A percentile compares a stretch with the other conserved stretches of the same genome.
phyloP scores from a whole-genome alignment of 495 filamentous ascomycete genomes.

The Lepidopterella palustris region DNA sequence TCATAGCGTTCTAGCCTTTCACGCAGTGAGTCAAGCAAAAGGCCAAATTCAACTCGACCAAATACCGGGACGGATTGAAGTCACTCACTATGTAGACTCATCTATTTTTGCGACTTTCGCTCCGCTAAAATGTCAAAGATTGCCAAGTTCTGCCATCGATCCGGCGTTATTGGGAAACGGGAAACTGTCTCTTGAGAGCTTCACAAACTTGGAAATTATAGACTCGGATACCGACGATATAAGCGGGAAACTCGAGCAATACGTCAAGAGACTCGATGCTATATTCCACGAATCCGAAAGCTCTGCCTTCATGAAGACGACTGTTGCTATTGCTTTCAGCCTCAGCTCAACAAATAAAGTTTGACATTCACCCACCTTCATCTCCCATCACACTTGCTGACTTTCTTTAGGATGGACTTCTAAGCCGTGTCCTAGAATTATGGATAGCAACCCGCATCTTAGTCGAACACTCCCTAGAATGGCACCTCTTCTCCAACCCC shows the following conservation, averaged over 20 bases:
- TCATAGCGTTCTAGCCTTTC: slow-evolving; percentile 61
- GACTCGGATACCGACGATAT: slow-evolving; percentile 60
- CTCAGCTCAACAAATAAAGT: slow-evolving; percentile 48
- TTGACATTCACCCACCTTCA: background rate
- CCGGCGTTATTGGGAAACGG: slow-evolving; percentile 17
- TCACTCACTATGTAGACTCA: slow-evolving; percentile 59
- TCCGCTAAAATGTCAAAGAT: slow-evolving; percentile 41
- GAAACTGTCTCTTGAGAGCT: slow-evolving; percentile 3
- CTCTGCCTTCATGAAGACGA: slow-evolving; percentile 62
- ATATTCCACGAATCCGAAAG: slow-evolving; percentile 59
- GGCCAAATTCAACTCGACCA: slow-evolving; percentile 50
- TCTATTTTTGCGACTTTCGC: slow-evolving; percentile 47
- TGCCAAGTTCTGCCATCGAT: slow-evolving; percentile 23
- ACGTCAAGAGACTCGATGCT: slow-evolving; percentile 58
- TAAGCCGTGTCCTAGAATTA: slow-evolving; percentile 63
- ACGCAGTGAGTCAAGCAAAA: slow-evolving; percentile 55
- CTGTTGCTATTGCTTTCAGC: slow-evolving; percentile 52
- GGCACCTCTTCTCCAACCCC: slow-evolving; percentile 55
- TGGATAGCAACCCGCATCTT: slow-evolving; percentile 67
- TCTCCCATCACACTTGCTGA: background rate
- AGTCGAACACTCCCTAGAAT: slow-evolving; percentile 57
- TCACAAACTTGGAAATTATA: slow-evolving; percentile 21
- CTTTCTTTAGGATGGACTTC: slow-evolving; percentile 47
- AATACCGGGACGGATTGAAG: slow-evolving; percentile 58
- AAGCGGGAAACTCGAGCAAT: slow-evolving; percentile 58